Evolutionary conservation across 2,329 filamentous ascomycete species (phyloP).

Genomic region (Colletotrichum tamarilloi): DNA sequence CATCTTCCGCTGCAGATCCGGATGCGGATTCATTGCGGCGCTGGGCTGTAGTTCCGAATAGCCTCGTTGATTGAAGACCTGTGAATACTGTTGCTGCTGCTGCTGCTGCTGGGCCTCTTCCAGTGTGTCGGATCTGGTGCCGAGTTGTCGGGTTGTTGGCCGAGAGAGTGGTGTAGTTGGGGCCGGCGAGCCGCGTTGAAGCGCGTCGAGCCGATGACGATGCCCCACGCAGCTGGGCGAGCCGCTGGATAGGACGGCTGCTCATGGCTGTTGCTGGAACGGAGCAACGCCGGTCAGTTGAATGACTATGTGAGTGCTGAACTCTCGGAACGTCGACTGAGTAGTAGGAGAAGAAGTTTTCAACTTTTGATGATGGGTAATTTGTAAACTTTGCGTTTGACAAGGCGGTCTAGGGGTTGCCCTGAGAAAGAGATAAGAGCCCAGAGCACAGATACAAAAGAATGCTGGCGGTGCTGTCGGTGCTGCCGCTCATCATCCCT

Average conservation of each 20-base stretch:
- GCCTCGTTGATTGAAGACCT: neutral
- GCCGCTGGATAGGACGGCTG: slow-evolving; percentile 27
- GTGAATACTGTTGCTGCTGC: neutral
- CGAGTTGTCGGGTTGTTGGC: slow-evolving; percentile 10
- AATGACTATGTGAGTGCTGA: neutral
- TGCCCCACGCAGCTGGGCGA: slow-evolving; percentile 31
- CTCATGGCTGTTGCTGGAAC: slow-evolving; percentile 22
- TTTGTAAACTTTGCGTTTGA: slow-evolving; percentile 13
- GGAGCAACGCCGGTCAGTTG: slow-evolving; percentile 7
- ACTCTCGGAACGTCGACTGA: too few species aligned
- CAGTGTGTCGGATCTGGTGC: neutral
- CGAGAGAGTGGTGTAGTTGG: slow-evolving; percentile 2
- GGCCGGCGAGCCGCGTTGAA: slow-evolving; percentile 24
- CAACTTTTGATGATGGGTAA: neutral
- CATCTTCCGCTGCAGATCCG: slow-evolving; percentile 39
- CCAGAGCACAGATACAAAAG: neutral
- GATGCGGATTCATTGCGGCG: slow-evolving; percentile 15
- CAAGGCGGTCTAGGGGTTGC: slow-evolving; percentile 24
- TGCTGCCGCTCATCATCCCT: neutral
- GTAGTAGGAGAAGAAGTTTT: neutral
- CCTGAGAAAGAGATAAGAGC: slow-evolving; percentile 28
- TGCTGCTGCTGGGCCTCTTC: too few species aligned
- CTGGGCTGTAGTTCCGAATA: slow-evolving; percentile 21
- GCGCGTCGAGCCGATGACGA: slow-evolving; percentile 26
- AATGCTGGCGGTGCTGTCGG: neutral